phyloP scores from a whole-genome alignment of 1,284 basidiomycete species.

The Ustilago lituana region DNA sequence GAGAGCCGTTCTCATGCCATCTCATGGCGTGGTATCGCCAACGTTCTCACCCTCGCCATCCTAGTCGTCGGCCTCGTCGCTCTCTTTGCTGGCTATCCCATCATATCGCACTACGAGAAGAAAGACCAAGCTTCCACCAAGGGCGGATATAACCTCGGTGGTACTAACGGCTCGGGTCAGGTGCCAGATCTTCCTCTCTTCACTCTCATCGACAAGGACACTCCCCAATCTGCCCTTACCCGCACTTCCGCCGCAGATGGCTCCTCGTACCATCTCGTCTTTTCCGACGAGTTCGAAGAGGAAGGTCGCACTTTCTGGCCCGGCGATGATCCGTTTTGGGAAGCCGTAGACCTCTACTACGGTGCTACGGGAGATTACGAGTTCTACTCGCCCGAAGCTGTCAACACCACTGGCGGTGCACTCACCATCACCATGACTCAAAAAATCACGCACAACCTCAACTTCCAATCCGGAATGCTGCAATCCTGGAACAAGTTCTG shows the following conservation, averaged over 20 bases:
- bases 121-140: constrained; percentile 11
- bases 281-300: constrained; percentile 59
- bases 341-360: constrained; percentile 59
- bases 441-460: constrained; percentile 52
- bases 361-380: constrained; percentile 54
- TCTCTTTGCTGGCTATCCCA: constrained; percentile 57
- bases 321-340: constrained; percentile 61
- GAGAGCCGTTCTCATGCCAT: constrained; percentile 27
- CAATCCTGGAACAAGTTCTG: constrained; percentile 65
- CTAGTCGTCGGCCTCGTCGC: constrained; percentile 42
- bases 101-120: constrained; percentile 47
- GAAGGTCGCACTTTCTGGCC: constrained; percentile 62
- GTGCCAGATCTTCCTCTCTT: constrained; percentile 53
- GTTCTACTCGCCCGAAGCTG: constrained; percentile 52
- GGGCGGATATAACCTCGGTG: constrained; percentile 74
- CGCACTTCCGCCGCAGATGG: constrained; percentile 35
- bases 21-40: constrained; percentile 47
- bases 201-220: constrained; percentile 52
- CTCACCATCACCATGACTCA: constrained; percentile 53
- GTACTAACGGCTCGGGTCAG: constrained; percentile 68
- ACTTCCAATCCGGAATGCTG: constrained; percentile 63
- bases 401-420: constrained; percentile 56
- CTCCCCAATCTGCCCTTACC: constrained; percentile 37
- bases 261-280: constrained; percentile 53
- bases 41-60: constrained; percentile 42